These are phyloP conservation scores for Cytospora leucostoma DNA, from an alignment of 2,329 filamentous ascomycete species.

Conservation along the genomic window DNA sequence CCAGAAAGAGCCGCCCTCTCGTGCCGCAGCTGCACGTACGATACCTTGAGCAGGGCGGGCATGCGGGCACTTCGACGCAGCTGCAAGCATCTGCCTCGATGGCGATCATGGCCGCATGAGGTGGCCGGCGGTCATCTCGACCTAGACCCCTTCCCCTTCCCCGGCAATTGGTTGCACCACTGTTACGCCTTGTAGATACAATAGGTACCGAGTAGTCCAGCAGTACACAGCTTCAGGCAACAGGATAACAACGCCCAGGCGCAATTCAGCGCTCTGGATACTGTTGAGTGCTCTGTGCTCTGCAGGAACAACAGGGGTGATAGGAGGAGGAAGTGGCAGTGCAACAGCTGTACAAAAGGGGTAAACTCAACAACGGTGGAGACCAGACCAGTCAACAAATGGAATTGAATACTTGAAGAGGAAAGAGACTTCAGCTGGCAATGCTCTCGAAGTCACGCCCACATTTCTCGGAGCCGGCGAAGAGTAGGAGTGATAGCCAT, in stretches of 20 bases:
- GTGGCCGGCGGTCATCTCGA: neutral
- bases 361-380: neutral
- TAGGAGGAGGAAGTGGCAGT: constrained; percentile 22
- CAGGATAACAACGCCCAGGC: constrained; percentile 12
- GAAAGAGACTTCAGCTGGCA: neutral
- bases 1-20: neutral
- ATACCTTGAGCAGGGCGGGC: neutral
- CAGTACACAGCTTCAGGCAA: constrained; percentile 11
- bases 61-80: neutral
- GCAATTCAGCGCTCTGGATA: constrained; percentile 11
- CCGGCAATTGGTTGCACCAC: neutral
- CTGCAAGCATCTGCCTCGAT: neutral
- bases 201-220: neutral
- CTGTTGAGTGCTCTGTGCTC: neutral
- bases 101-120: neutral
- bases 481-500: neutral
- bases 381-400: neutral
- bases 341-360: neutral
- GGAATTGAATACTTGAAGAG: neutral
- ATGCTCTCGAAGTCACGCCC: neutral
- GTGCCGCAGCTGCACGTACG: neutral
- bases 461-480: neutral
- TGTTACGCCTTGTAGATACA: neutral
- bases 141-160: neutral
- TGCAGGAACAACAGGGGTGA: constrained; percentile 8